phyloP scores from a whole-genome alignment of 1,139 yeast species.

The Lodderomyces margitis region DNA sequence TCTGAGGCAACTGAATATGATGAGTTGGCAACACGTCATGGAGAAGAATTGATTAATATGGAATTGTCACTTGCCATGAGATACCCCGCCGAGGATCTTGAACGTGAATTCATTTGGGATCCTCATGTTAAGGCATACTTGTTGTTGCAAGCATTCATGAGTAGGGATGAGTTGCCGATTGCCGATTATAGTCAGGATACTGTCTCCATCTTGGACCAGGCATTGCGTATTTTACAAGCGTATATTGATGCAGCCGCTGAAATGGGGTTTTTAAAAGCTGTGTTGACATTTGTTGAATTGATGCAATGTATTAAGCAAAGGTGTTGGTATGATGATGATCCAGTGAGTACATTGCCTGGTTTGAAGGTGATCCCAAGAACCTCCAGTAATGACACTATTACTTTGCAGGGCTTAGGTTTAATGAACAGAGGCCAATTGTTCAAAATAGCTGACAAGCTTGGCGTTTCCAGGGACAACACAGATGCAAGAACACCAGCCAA shows the following conservation, averaged over 20 bases:
- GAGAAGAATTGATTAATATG: constrained; percentile 88
- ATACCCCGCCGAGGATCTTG: constrained; percentile 68
- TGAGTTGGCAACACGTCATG: constrained; percentile 91
- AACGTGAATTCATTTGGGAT: constrained; percentile 79
- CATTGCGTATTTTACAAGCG: constrained; percentile 91
- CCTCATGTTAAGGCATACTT: constrained; percentile 92
- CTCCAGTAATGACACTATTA: constrained; percentile 19
- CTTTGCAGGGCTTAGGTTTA: constrained; percentile 9
- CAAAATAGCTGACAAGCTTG: constrained; percentile 29
- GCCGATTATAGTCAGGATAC: constrained; percentile 96
- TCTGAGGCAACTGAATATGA: constrained; percentile 87
- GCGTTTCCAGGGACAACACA: not conserved
- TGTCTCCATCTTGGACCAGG: constrained; percentile 87
- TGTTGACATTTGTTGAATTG: constrained; percentile 56
- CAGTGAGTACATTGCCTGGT: constrained; percentile 73
- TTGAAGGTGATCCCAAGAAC: constrained; percentile 30
- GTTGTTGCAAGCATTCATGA: constrained; percentile 82
- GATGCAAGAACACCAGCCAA: constrained; percentile 1
- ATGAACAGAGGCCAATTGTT: constrained; percentile 26
- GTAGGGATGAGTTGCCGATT: constrained; percentile 82
- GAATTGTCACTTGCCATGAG: constrained; percentile 84
- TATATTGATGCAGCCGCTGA: constrained; percentile 89
- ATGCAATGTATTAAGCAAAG: constrained; percentile 92
- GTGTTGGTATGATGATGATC: constrained; percentile 79
- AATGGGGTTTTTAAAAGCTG: constrained; percentile 65